Conservation (phyloP, 345 rosid genomes). For the Crucihimalaya himalaica region DNA sequence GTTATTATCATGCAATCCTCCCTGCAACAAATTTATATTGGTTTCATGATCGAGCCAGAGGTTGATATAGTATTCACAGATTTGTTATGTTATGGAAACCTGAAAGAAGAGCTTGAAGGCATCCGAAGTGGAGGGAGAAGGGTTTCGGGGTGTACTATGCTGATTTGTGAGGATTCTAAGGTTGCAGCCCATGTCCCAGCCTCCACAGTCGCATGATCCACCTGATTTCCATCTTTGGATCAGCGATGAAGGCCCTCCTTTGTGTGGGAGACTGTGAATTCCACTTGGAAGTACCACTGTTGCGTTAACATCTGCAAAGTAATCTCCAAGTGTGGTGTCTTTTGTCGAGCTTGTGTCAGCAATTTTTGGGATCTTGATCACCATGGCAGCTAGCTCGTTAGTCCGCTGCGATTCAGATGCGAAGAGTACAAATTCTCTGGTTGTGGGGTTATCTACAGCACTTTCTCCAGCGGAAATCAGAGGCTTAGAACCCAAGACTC, state of each 20-base stretch:
- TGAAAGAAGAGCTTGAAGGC: constrained; percentile 62
- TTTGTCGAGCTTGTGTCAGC: constrained; percentile 28
- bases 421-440: constrained; percentile 70
- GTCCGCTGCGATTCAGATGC: constrained; percentile 58
- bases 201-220: constrained; percentile 97
- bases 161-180: constrained; percentile 62
- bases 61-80: constrained; percentile 5
- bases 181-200: constrained; percentile 94
- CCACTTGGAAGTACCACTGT: constrained; percentile 92
- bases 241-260: constrained; percentile 86
- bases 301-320: constrained; percentile 39
- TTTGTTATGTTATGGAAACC: constrained; percentile 43
- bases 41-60: neutral
- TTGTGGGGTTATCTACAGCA: constrained; percentile 38
- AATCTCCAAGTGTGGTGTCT: constrained; percentile 38
- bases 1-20: constrained; percentile 50
- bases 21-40: constrained; percentile 47
- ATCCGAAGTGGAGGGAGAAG: constrained; percentile 40
- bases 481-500: constrained; percentile 57
- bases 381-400: constrained; percentile 88
- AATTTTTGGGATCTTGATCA: constrained; percentile 57
- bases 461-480: constrained; percentile 37
- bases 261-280: constrained; percentile 74
- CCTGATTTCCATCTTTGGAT: constrained; percentile 91
- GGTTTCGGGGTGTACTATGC: constrained; percentile 39